Base-by-base conservation (phyloP, 306 rosid species). In the Crotalaria pallida region DNA sequence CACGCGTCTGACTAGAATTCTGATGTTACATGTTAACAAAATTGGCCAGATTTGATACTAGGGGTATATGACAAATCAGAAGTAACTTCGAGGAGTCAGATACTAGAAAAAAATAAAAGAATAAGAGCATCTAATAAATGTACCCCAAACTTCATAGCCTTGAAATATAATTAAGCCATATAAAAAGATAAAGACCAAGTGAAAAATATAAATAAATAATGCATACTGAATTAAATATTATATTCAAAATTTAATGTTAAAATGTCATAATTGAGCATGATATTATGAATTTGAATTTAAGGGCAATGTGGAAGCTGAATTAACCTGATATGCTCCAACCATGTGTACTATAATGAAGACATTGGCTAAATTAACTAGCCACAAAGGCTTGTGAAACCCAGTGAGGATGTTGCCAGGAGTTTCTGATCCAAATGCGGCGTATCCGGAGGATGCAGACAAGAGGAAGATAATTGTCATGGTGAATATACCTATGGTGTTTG, bases 311-410 rank as follows among this genome's bases (percentile, higher is more conserved):
- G 21, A 7, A 62, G 27, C n/a, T n/a, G n/a, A n/a, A n/a, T n/a
- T n/a, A 17, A 87, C 86, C 92, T 85, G 95, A 80, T 64, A 86
- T 41, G 88, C 91, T 27, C 89, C 95, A 6, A 84, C 58, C 1
- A 88, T 47, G 69, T 88, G 91, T 45, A 84, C 78, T 44, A 80
- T 73, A 40, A 86, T 82, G 69, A 79, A 76, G 68, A 74, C 27
- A 53, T 88, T 88, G 75, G 84, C 89, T 38, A 82, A 33, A 22
- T 84, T 71, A 7, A 88, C 38, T 2, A 84, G 77, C 88, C 91
- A 88, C 19, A 59, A 62, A 6, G 86, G 79, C 10, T 82, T 53
- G 9, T 19, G 80, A 74, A 65, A 77, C 23, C 86, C 89, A 26
- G 86, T 69, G 51, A 88, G 77, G 18, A 84, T 79, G 56, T 81